Conservation (phyloP, 2,329 filamentous ascomycete genomes). For the Stagonosporopsis cucurbitacearum region DNA sequence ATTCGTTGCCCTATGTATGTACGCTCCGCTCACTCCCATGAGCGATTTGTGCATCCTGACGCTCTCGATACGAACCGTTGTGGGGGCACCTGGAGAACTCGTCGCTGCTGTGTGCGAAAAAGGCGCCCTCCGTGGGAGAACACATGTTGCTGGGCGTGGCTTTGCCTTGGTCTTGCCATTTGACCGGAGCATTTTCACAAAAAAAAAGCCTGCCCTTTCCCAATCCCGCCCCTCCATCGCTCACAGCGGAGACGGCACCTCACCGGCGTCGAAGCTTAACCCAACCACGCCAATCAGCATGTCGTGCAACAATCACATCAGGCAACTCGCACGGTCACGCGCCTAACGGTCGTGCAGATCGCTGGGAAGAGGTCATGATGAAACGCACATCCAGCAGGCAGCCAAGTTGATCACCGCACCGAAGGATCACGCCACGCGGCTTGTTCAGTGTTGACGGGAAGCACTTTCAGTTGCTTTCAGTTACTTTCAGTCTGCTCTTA, state of each 20-base stretch:
- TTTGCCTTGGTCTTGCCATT: conserved; percentile 11
- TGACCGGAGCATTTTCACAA: conserved; percentile 8
- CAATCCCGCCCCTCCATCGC: conserved; percentile 27
- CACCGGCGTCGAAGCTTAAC: conserved; percentile 40
- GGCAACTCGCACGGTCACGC: conserved; percentile 43
- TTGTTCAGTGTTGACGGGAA: neutral
- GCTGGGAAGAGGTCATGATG: conserved; percentile 15
- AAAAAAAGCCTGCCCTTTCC: conserved; percentile 3
- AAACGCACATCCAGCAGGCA: conserved; percentile 15
- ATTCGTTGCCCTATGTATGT: conserved; percentile 3
- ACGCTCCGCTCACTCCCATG: conserved; percentile 5
- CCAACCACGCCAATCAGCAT: conserved; percentile 33
- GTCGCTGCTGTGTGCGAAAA: neutral
- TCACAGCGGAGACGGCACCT: conserved; percentile 24
- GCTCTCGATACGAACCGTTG: neutral
- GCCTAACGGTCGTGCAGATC: conserved; percentile 47
- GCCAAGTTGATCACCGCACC: conserved; percentile 22
- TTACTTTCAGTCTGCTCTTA: too few relatives aligned
- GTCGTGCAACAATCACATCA: conserved; percentile 24
- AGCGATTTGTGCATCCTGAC: neutral
- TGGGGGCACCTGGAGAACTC: neutral
- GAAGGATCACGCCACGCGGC: conserved; percentile 24
- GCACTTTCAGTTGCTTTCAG: too few relatives aligned
- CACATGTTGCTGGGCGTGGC: conserved; percentile 14
- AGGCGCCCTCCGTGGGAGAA: neutral